Base-by-base conservation (phyloP, 2,329 filamentous ascomycete genomes). In the Ceratocystis diversiconidia region DNA sequence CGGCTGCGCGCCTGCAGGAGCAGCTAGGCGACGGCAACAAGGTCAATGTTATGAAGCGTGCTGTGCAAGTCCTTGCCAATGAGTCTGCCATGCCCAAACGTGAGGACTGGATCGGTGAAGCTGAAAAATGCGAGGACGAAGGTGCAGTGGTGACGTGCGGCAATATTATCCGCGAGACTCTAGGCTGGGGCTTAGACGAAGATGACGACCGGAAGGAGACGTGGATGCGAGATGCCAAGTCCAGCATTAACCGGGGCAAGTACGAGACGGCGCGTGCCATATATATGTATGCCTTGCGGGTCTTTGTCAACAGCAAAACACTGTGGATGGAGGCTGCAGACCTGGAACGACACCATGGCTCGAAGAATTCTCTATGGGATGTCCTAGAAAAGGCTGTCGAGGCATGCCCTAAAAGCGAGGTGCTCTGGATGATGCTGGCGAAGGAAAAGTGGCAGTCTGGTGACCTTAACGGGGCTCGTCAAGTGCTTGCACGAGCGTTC, bases 21-120 rank as follows among this genome's bases (percentile, higher is more conserved):
- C 90, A 95, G 74, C 79, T 86, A 32, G 92, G 91, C 28, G 88
- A 89, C 69, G 85, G 85, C 22, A 81, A 82, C 64, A 91, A 88
- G 76, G 84, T 92, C 71, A 95, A 90, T 71, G 89, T 97, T 66
- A 96, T 99, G 89, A 92, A 94, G 74, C 88, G 90, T 78, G 94
- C 90, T 57, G 85, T 96, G 41, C 90, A 95, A 72, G 86, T 91
- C 22, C 80, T 99, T 41, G 90, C 87, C 46, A 90, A 91, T 71
- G 91, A 95, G 72, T 92, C 89, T 32, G 92, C 94, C 10, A 99
- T 99, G 95, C 84, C 94, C 48, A 95, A 95, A 75, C 87, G 95
- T 50, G 94, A 99, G 73, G 92, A 96, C 70, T 99, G 94, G 94
- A 95, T 99, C 64, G 81, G 84, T 4, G 91, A 97, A 74, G 95